Conservation (phyloP, 2,329 filamentous ascomycete species). For the Colletotrichum karsti region DNA sequence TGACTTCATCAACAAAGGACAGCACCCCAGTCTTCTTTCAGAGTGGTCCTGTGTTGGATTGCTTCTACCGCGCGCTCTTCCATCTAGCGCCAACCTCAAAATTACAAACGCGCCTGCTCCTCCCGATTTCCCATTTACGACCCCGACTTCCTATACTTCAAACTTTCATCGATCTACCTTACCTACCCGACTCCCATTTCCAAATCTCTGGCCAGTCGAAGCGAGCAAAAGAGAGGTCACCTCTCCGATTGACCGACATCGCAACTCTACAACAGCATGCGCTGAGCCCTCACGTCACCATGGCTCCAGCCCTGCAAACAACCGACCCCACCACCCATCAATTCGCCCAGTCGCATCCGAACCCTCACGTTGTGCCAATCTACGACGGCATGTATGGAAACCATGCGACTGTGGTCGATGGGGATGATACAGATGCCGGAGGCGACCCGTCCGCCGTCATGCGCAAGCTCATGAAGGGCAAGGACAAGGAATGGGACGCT, state of each 20-base stretch:
- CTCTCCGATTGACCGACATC: neutral
- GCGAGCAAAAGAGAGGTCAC: neutral
- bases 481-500: constrained; percentile 74
- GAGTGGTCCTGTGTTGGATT: neutral
- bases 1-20: neutral
- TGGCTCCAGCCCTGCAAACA: constrained; percentile 27
- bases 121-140: neutral
- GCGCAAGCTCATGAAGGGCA: constrained; percentile 58
- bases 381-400: neutral
- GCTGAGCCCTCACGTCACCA: constrained; percentile 16
- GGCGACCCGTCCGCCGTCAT: constrained; percentile 30
- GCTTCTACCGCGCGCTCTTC: neutral
- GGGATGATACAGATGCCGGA: constrained; percentile 17
- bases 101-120: neutral
- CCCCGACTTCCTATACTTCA: neutral
- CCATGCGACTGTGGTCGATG: neutral
- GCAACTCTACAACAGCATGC: constrained; percentile 18
- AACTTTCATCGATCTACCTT: no score
- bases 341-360: constrained; percentile 20
- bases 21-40: neutral
- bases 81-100: neutral
- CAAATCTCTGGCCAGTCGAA: no score
- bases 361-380: constrained; percentile 4
- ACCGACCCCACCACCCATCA: constrained; percentile 21
- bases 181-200: neutral